Conservation (phyloP, 2,329 filamentous ascomycete genomes). For the Epichloe scottii region DNA sequence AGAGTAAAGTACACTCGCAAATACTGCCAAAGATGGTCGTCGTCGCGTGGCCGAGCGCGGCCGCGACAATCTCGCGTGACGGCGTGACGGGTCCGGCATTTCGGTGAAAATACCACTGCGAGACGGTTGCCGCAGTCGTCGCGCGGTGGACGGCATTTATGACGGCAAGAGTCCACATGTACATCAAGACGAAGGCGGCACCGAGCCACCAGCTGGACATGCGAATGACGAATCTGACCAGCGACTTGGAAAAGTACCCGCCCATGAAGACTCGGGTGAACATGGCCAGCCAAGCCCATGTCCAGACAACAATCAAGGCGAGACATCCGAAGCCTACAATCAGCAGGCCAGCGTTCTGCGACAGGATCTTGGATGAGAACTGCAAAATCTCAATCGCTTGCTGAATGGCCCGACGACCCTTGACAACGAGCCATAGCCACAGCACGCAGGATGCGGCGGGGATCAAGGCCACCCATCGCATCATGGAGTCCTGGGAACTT, state of each 20-base stretch:
- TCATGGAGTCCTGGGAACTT: slow-evolving; percentile 72
- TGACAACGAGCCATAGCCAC: slow-evolving; percentile 76
- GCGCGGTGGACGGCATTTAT: slow-evolving; percentile 81
- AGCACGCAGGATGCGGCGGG: slow-evolving; percentile 60
- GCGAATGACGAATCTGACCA: slow-evolving; percentile 64
- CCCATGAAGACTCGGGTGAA: slow-evolving; percentile 90
- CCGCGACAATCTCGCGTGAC: slow-evolving; percentile 68
- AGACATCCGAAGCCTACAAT: slow-evolving; percentile 72
- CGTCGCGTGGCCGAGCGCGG: slow-evolving; percentile 67
- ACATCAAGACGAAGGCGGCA: slow-evolving; percentile 83
- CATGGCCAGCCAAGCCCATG: slow-evolving; percentile 94
- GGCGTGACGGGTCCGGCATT: slow-evolving; percentile 66
- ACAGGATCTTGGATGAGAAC: slow-evolving; percentile 79
- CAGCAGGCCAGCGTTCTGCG: slow-evolving; percentile 72
- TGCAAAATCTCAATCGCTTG: slow-evolving; percentile 83
- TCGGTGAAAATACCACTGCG: slow-evolving; percentile 98
- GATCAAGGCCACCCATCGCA: slow-evolving; percentile 76
- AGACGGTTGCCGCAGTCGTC: slow-evolving; percentile 87
- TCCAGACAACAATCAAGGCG: slow-evolving; percentile 68
- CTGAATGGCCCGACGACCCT: slow-evolving; percentile 66
- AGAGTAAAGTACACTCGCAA: slow-evolving; percentile 72
- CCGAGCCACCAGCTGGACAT: slow-evolving; percentile 90
- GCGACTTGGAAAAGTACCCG: slow-evolving; percentile 60
- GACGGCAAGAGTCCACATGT: slow-evolving; percentile 86
- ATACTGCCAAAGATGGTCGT: slow-evolving; percentile 88